phyloP scores from a whole-genome alignment of 2,329 filamentous ascomycete species.

The Clonostachys byssicola region DNA sequence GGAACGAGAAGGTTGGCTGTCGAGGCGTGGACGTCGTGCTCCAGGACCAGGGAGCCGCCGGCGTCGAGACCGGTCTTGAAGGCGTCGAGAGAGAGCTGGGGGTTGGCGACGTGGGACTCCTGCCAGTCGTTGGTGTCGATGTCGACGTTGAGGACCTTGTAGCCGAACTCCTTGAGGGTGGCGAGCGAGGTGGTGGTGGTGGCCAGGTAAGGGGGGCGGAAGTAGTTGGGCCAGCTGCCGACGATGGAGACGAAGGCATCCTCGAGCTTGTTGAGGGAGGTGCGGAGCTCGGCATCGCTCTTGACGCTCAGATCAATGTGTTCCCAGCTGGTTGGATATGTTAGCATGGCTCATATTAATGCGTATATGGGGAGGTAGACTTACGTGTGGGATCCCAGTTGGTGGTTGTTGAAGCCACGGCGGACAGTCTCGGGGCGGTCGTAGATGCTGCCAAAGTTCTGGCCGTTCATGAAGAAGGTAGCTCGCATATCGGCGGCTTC shows the following conservation, averaged over 20 bases:
- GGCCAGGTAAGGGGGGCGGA: constrained; percentile 30
- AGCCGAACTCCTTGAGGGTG: constrained; percentile 30
- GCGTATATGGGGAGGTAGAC: constrained; percentile 5
- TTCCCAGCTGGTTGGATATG: constrained; percentile 17
- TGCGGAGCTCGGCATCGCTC: constrained; percentile 11
- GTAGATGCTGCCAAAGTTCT: constrained; percentile 13
- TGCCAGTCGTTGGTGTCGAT: constrained; percentile 53
- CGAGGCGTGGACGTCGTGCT: constrained; percentile 37
- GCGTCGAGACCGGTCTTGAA: constrained; percentile 20
- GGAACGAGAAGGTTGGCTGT: constrained; percentile 24
- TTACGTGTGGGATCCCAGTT: constrained; percentile 45
- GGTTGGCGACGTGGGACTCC: constrained; percentile 14
- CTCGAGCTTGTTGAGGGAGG: constrained; percentile 29
- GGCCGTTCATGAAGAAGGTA: constrained; percentile 19
- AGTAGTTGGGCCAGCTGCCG: constrained; percentile 23
- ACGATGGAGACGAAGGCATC: constrained; percentile 22
- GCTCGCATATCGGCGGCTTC: constrained; percentile 6
- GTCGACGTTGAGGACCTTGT: constrained; percentile 49
- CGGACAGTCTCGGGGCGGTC: constrained; percentile 11
- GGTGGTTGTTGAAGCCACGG: constrained; percentile 45
- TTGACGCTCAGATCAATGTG: constrained; percentile 27
- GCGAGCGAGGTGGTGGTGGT: constrained; percentile 19
- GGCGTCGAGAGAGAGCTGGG: constrained; percentile 31
- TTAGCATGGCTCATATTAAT: background rate
- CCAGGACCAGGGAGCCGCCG: constrained; percentile 38